Evolutionary conservation across 305 asterid genomes (phyloP).

Genomic region (Withania somnifera): DNA sequence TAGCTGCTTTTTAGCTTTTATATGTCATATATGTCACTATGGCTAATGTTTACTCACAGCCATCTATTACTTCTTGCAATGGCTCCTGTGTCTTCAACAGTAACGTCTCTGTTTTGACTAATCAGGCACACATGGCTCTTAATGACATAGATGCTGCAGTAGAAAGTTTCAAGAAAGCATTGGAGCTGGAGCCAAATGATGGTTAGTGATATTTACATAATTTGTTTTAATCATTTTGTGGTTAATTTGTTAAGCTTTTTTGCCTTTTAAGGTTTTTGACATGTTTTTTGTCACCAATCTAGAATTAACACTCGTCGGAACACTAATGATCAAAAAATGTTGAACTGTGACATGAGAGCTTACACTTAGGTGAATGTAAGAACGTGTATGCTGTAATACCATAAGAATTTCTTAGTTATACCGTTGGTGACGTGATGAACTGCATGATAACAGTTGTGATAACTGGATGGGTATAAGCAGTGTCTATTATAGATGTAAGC

Average conservation of each 20-base stretch:
- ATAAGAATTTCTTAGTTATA: background rate
- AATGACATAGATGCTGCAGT: conserved; percentile 79
- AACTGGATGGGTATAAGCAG: background rate
- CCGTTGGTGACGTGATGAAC: background rate
- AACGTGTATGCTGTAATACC: background rate
- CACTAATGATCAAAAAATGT: background rate
- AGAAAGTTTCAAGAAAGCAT: conserved; percentile 77
- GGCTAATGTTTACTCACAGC: background rate
- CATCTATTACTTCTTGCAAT: conserved; percentile 4
- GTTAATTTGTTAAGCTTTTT: background rate
- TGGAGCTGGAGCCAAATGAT: conserved; percentile 85
- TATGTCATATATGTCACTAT: background rate
- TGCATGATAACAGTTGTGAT: background rate
- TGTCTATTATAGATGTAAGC: background rate
- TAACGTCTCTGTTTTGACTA: background rate
- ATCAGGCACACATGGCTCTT: conserved; percentile 82
- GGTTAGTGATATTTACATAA: conserved; percentile 36
- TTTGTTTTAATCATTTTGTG: background rate
- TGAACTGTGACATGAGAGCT: background rate
- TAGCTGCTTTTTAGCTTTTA: background rate
- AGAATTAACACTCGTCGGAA: background rate
- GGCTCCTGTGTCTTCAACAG: conserved; percentile 1
- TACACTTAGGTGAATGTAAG: background rate
- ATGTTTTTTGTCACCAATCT: background rate
- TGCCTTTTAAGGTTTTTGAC: background rate